phyloP scores from a whole-genome alignment of 202 grass and related monocot genomes.

The Brachypodium distachyon region DNA sequence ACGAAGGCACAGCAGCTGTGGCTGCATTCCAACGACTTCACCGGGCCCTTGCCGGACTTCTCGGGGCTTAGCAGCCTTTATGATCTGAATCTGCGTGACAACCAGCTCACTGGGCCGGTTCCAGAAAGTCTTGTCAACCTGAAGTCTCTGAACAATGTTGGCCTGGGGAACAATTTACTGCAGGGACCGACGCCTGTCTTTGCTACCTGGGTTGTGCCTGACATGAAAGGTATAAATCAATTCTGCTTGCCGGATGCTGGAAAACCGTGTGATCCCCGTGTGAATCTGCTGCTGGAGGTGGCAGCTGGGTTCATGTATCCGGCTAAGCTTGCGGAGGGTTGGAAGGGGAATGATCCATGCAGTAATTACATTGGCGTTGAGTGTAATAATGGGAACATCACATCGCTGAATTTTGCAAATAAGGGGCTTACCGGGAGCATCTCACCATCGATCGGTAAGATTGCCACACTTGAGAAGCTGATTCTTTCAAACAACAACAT shows the following conservation, averaged over 20 bases:
- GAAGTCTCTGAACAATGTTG: constrained; percentile 40
- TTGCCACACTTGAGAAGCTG: constrained; percentile 39
- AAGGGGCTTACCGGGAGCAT: constrained; percentile 59
- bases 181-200: constrained; percentile 55
- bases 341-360: constrained; percentile 75
- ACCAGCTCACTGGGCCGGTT: constrained; percentile 59
- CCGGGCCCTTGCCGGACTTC: constrained; percentile 66
- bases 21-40: constrained; percentile 73
- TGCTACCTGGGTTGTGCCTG: not conserved
- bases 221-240: not conserved
- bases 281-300: constrained; percentile 59
- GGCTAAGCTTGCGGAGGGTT: constrained; percentile 16
- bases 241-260: constrained; percentile 51
- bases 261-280: constrained; percentile 49
- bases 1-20: constrained; percentile 37
- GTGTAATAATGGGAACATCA: constrained; percentile 53
- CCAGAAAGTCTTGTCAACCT: constrained; percentile 44
- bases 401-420: constrained; percentile 25
- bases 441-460: constrained; percentile 56
- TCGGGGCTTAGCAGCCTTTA: constrained; percentile 22
- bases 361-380: constrained; percentile 22
- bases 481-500: constrained; percentile 59
- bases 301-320: constrained; percentile 70
- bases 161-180: constrained; percentile 65
- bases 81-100: constrained; percentile 70